Conservation (phyloP, 768 basidiomycete species). For the Leccinum subgranulosum region DNA sequence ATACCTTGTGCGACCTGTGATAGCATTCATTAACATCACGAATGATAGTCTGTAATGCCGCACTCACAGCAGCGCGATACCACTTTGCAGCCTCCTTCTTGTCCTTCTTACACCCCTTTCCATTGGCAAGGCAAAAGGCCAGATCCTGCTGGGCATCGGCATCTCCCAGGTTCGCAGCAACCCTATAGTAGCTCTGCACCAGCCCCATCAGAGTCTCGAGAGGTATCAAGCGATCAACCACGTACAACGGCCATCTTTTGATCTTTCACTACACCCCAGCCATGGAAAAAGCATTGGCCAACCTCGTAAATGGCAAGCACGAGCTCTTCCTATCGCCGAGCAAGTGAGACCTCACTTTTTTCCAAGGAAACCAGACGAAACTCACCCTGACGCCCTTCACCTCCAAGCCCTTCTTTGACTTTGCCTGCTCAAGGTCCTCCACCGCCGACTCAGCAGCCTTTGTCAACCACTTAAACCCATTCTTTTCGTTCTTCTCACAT, state of each 20-base stretch:
- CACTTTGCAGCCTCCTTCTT: slow-evolving; percentile 83
- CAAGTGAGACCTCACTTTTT: background rate
- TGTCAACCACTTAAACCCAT: slow-evolving; percentile 79
- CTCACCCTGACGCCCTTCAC: slow-evolving; percentile 51
- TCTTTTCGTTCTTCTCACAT: slow-evolving; percentile 70
- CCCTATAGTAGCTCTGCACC: slow-evolving; percentile 72
- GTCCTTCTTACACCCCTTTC: slow-evolving; percentile 87
- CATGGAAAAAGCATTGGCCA: slow-evolving; percentile 89
- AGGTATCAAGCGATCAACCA: slow-evolving; percentile 11
- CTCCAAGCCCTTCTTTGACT: slow-evolving; percentile 52
- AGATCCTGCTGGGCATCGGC: slow-evolving; percentile 72
- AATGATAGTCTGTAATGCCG: background rate
- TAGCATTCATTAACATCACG: slow-evolving; percentile 2
- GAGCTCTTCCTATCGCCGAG: slow-evolving; percentile 57
- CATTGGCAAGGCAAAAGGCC: slow-evolving; percentile 82
- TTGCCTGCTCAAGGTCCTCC: slow-evolving; percentile 65
- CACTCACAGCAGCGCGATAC: slow-evolving; percentile 81
- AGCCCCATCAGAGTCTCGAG: background rate
- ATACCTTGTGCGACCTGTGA: slow-evolving; percentile 61
- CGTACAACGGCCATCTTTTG: slow-evolving; percentile 86
- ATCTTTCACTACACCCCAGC: slow-evolving; percentile 86
- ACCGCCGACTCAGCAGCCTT: slow-evolving; percentile 81
- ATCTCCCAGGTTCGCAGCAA: slow-evolving; percentile 83
- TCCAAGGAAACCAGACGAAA: background rate
- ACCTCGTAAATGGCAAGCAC: slow-evolving; percentile 90